Conservation (phyloP, 2,329 filamentous ascomycete species). For the Diatrype stigma region DNA sequence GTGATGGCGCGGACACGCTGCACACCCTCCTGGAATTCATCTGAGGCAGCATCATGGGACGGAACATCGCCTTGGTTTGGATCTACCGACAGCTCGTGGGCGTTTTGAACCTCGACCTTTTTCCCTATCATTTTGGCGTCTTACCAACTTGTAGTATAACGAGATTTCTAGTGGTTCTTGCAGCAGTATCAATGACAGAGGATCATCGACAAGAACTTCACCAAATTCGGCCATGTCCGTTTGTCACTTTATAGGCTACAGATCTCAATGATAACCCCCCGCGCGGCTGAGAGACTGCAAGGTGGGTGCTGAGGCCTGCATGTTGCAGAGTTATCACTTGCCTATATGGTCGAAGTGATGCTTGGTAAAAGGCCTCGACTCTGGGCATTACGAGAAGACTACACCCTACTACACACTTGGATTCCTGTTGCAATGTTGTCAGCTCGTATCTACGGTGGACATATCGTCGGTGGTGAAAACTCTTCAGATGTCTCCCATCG, state of each 20-base stretch:
- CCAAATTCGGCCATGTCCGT: too few species aligned
- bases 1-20: conserved; percentile 32
- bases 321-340: background rate
- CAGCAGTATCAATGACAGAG: too few species aligned
- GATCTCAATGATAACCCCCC: background rate
- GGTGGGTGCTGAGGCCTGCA: background rate
- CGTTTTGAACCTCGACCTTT: background rate
- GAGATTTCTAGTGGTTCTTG: too few species aligned
- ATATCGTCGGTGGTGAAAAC: background rate
- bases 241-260: background rate
- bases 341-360: background rate
- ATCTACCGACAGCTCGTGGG: background rate
- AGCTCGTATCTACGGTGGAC: background rate
- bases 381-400: background rate
- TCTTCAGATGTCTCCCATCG: background rate
- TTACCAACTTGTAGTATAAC: background rate
- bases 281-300: background rate
- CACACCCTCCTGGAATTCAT: conserved; percentile 33
- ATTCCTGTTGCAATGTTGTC: background rate
- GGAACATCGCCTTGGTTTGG: background rate
- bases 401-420: background rate
- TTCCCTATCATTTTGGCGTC: background rate
- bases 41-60: conserved; percentile 15
- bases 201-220: too few species aligned
- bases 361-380: background rate